phyloP scores from a whole-genome alignment of 805 yeast species.

The Ogataea methanolica region DNA sequence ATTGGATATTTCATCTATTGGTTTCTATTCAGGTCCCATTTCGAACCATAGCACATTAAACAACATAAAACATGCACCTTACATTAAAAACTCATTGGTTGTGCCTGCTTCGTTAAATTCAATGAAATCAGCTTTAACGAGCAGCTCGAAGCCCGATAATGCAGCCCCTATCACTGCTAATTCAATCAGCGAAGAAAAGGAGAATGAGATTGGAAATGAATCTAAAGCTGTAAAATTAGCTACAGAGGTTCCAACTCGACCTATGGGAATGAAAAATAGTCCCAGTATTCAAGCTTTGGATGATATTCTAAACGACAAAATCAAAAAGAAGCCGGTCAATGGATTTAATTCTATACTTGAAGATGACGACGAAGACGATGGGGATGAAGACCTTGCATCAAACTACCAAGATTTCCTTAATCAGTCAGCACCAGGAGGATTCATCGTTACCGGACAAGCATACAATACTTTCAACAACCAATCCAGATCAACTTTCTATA shows the following conservation, averaged over 20 bases:
- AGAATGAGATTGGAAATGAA: not conserved
- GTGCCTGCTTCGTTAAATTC: slow-evolving; percentile 30
- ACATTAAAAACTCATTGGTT: slow-evolving; percentile 28
- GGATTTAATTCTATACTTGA: slow-evolving; percentile 12
- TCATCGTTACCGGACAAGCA: not conserved
- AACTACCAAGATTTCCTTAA: not conserved
- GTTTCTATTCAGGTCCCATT: slow-evolving; percentile 28
- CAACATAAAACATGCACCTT: slow-evolving; percentile 25
- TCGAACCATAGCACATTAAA: slow-evolving; percentile 17
- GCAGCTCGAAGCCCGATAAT: not conserved
- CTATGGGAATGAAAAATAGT: slow-evolving; percentile 29
- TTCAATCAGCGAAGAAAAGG: not conserved
- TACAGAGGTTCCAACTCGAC: slow-evolving; percentile 27
- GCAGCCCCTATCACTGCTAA: not conserved
- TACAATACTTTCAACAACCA: slow-evolving; percentile 10
- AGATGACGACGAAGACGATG: slow-evolving; percentile 14
- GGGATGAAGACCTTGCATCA: slow-evolving; percentile 1
- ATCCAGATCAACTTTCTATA: slow-evolving; percentile 28
- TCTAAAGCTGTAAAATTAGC: not conserved
- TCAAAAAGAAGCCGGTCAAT: slow-evolving; percentile 3
- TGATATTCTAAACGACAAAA: slow-evolving; percentile 27
- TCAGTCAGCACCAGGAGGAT: not conserved
- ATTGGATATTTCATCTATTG: slow-evolving; percentile 14
- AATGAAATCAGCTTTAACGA: slow-evolving; percentile 8
- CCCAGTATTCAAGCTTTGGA: slow-evolving; percentile 34